Conservation (phyloP, 2,329 filamentous ascomycete species). For the Seiridium cupressi region DNA sequence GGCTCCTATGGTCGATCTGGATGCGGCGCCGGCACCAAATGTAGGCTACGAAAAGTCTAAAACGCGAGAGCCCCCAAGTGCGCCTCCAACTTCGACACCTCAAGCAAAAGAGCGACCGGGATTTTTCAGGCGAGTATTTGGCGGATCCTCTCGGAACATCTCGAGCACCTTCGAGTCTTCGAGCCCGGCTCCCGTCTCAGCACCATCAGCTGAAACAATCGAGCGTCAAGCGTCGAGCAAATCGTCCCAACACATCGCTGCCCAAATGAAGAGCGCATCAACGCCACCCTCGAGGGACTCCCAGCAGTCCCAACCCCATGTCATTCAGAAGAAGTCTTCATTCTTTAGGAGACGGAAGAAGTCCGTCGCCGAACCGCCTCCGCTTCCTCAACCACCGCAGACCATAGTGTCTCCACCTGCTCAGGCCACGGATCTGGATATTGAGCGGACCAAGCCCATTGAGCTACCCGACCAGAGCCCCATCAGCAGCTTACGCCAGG, state of each 20-base stretch:
- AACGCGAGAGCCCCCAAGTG: slow-evolving; percentile 48
- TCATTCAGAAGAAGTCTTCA: slow-evolving; percentile 86
- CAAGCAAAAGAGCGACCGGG: slow-evolving; percentile 69
- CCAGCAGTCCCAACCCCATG: slow-evolving; percentile 37
- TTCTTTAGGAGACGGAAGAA: slow-evolving; percentile 95
- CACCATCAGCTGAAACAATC: slow-evolving; percentile 34
- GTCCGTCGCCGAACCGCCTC: slow-evolving; percentile 73
- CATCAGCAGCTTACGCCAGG: slow-evolving; percentile 77
- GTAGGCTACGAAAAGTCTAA: slow-evolving; percentile 60
- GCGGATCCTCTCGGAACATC: slow-evolving; percentile 66
- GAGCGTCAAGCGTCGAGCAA: slow-evolving; percentile 35
- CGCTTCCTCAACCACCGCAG: slow-evolving; percentile 34
- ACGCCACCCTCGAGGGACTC: slow-evolving; percentile 52
- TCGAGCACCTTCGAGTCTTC: slow-evolving; percentile 22
- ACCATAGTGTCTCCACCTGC: slow-evolving; percentile 14
- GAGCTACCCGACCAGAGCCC: slow-evolving; percentile 53
- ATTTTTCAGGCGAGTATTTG: slow-evolving; percentile 93
- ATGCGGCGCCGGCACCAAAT: slow-evolving; percentile 56
- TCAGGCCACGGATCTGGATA: slow-evolving; percentile 24
- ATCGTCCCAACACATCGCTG: slow-evolving; percentile 39
- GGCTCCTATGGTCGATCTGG: slow-evolving; percentile 32
- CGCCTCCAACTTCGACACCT: slow-evolving; percentile 28
- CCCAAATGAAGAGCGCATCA: slow-evolving; percentile 42
- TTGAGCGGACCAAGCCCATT: slow-evolving; percentile 27
- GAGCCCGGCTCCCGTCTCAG: slow-evolving; percentile 28